Conservation (phyloP, 2,329 filamentous ascomycete species). For the Exophiala xenobiotica region DNA sequence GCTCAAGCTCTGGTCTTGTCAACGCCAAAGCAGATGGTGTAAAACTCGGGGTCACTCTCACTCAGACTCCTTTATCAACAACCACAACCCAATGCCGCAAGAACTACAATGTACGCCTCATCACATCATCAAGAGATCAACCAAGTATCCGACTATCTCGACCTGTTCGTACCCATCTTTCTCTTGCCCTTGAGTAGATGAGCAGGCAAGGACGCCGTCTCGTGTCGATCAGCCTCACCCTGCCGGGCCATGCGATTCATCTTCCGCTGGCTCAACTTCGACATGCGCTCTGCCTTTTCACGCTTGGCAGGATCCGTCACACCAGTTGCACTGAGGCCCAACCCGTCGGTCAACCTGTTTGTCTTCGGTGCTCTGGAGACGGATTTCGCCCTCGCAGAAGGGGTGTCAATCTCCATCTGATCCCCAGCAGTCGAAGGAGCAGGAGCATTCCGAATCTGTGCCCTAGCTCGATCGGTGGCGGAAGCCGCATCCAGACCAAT, state of each 20-base stretch:
- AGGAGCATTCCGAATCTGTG: slow-evolving; percentile 60
- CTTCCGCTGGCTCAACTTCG: slow-evolving; percentile 92
- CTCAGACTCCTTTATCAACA: neutral
- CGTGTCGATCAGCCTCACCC: slow-evolving; percentile 94
- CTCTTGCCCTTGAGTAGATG: slow-evolving; percentile 93
- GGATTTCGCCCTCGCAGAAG: slow-evolving; percentile 37
- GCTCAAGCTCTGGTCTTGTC: too few species aligned
- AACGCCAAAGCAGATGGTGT: neutral
- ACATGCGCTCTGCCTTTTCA: slow-evolving; percentile 78
- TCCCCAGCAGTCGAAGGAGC: slow-evolving; percentile 65
- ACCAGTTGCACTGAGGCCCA: slow-evolving; percentile 69
- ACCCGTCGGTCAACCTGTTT: slow-evolving; percentile 46
- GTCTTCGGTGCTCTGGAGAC: slow-evolving; percentile 68
- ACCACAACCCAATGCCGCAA: neutral
- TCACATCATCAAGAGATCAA: neutral
- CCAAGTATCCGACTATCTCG: slow-evolving; percentile 49
- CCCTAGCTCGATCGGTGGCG: slow-evolving; percentile 70
- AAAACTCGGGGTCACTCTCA: too few species aligned
- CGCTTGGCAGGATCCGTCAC: slow-evolving; percentile 66
- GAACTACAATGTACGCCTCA: neutral
- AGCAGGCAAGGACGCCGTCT: slow-evolving; percentile 76
- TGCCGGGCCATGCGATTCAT: slow-evolving; percentile 98
- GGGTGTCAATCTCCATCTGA: slow-evolving; percentile 44
- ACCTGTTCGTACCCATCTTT: slow-evolving; percentile 83
- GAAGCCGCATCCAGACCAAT: slow-evolving; percentile 81